Conservation (phyloP, 306 rosid genomes). For the Lupinus albus region DNA sequence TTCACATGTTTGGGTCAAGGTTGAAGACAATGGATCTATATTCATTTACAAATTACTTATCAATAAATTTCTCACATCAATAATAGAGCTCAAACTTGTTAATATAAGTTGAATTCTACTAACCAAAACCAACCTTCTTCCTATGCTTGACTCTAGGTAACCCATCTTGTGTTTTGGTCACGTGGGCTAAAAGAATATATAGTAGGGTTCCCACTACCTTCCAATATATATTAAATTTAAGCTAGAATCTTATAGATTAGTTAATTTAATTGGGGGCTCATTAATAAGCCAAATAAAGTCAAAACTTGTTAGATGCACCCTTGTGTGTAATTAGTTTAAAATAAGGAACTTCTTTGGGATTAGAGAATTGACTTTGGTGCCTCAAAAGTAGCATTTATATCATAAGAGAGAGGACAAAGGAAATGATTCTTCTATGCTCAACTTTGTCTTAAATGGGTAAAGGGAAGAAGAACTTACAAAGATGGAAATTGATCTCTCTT, state of each 20-base stretch:
- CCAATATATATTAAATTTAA: conserved; percentile 26
- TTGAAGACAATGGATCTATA: too few relatives aligned
- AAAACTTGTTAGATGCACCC: conserved; percentile 78
- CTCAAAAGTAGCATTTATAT: conserved; percentile 66
- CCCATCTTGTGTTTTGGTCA: conserved; percentile 33
- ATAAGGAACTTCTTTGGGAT: conserved; percentile 57
- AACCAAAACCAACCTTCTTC: too few relatives aligned
- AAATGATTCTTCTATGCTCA: conserved; percentile 41
- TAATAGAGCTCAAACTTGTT: too few relatives aligned
- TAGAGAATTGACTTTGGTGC: conserved; percentile 92
- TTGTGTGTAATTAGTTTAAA: conserved; percentile 57
- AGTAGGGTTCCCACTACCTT: conserved; percentile 27
- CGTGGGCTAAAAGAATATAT: background rate
- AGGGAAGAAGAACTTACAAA: conserved; percentile 36
- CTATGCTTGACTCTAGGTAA: too few relatives aligned
- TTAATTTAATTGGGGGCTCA: conserved; percentile 44
- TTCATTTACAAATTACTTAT: too few relatives aligned
- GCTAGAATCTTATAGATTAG: conserved; percentile 31
- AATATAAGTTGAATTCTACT: background rate
- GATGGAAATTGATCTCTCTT: conserved; percentile 78
- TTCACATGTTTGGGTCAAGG: too few relatives aligned
- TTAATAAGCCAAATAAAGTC: conserved; percentile 71
- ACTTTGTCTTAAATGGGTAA: conserved; percentile 52
- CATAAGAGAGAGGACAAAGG: conserved; percentile 36
- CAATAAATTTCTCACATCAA: too few relatives aligned